phyloP scores from a whole-genome alignment of 352 stramenopile genomes.

The Pythium brachiatum region DNA sequence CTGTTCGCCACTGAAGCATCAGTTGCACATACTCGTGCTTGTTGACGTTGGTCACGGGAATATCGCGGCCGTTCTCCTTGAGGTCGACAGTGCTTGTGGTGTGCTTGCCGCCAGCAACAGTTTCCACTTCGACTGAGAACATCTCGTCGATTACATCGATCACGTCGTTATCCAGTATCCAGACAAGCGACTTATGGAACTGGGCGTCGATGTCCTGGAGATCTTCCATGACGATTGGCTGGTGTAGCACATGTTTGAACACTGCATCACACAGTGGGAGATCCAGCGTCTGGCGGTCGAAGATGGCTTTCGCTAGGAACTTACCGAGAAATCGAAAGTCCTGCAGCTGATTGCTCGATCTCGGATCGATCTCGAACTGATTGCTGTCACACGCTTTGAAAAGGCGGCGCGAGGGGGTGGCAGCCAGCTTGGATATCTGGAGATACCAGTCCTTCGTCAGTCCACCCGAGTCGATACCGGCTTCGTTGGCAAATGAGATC shows the following conservation, averaged over 20 bases:
- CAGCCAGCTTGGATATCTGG: slow-evolving; percentile 54
- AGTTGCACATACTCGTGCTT: slow-evolving; percentile 51
- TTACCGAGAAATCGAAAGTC: slow-evolving; percentile 73
- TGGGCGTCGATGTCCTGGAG: slow-evolving; percentile 75
- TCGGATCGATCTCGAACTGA: slow-evolving; percentile 49
- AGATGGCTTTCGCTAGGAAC: slow-evolving; percentile 84
- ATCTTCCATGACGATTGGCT: slow-evolving; percentile 47
- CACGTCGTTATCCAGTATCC: slow-evolving; percentile 88
- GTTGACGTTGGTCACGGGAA: slow-evolving; percentile 49
- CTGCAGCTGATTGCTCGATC: slow-evolving; percentile 31
- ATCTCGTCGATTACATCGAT: slow-evolving; percentile 78
- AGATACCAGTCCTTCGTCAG: slow-evolving; percentile 91
- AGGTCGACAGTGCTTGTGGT: slow-evolving; percentile 28
- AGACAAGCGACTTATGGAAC: slow-evolving; percentile 75
- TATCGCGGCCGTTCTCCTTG: slow-evolving; percentile 37
- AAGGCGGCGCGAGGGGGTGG: slow-evolving; percentile 33
- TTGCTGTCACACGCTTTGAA: slow-evolving; percentile 59
- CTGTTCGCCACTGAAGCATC: slow-evolving; percentile 39
- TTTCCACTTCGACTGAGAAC: slow-evolving; percentile 71
- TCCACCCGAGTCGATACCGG: slow-evolving; percentile 84
- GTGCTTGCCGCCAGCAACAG: not conserved
- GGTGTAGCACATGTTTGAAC: slow-evolving; percentile 67
- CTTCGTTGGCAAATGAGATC: slow-evolving; percentile 80
- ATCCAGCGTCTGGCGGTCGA: slow-evolving; percentile 81
- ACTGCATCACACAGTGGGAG: slow-evolving; percentile 72